These are phyloP conservation scores for Phascolomyces articulosus DNA, from an alignment of 371 early-diverging fungal species.

Conservation along the genomic window DNA sequence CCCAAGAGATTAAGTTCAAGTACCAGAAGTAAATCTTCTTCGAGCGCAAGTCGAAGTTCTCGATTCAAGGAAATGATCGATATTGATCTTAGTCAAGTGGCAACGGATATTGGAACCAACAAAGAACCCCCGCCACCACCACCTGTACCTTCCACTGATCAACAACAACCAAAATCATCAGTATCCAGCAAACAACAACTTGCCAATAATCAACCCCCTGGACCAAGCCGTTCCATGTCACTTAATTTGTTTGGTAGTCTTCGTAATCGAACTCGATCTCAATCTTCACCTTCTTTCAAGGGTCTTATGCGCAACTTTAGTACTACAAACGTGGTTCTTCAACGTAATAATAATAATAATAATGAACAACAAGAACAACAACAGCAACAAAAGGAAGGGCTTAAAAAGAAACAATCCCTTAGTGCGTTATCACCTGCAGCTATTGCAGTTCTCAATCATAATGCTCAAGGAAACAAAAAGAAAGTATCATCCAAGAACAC, in stretches of 20 bases:
- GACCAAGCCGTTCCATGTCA: slow-evolving; percentile 10
- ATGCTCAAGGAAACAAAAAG: slow-evolving; percentile 2
- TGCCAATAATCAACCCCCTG: background rate
- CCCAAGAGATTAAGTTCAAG: background rate
- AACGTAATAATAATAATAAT: background rate
- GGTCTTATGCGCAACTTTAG: slow-evolving; percentile 19
- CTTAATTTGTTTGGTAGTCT: slow-evolving; percentile 23
- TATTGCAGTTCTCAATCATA: slow-evolving; percentile 20
- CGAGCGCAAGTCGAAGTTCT: slow-evolving; percentile 5
- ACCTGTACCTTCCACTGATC: background rate
- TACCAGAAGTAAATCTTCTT: background rate
- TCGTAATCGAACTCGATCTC: slow-evolving; percentile 21
- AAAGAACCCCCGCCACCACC: background rate
- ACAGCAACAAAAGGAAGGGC: background rate
- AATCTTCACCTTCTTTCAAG: slow-evolving; percentile 12
- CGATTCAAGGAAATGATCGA: slow-evolving; percentile 15
- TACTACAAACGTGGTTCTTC: background rate
- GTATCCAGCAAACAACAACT: background rate
- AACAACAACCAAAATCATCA: background rate
- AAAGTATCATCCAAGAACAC: background rate
- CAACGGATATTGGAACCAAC: background rate
- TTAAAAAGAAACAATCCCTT: background rate
- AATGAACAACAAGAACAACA: slow-evolving; percentile 6
- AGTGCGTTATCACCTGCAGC: slow-evolving; percentile 23
- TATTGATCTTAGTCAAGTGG: slow-evolving; percentile 3